A percentile compares a stretch with the other conserved stretches of the same genome.
Conservation (phyloP, 306 rosid species). For the Vachellia collinsii region DNA sequence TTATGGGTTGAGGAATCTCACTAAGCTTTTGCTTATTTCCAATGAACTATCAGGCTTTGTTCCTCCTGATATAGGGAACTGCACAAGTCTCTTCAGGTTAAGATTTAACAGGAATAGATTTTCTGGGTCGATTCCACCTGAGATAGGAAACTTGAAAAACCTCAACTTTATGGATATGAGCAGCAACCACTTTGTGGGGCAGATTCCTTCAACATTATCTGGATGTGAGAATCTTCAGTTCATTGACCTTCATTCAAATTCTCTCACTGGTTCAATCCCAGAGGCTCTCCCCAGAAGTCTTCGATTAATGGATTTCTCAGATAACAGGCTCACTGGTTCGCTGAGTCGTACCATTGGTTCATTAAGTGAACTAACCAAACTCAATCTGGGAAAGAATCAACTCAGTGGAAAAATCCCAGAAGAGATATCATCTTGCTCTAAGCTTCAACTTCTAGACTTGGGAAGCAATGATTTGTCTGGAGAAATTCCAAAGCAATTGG, state of each 20-base stretch:
- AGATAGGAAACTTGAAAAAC: conserved; percentile 70
- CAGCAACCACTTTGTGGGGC: conserved; percentile 72
- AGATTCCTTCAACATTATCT: conserved; percentile 67
- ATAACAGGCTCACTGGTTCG: conserved; percentile 68
- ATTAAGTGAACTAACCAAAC: conserved; percentile 73
- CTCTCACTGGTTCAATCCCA: conserved; percentile 71
- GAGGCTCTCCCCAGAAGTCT: conserved; percentile 73
- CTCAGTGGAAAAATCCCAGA: conserved; percentile 72
- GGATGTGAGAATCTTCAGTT: conserved; percentile 73
- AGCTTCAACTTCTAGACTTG: conserved; percentile 79
- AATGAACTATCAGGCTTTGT: conserved; percentile 83
- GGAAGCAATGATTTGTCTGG: conserved; percentile 79
- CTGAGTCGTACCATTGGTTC: conserved; percentile 61
- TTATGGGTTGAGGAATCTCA: conserved; percentile 67
- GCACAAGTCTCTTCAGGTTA: conserved; percentile 72
- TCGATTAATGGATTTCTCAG: conserved; percentile 68
- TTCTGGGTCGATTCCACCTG: conserved; percentile 76
- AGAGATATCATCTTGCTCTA: conserved; percentile 72
- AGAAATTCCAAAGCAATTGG: conserved; percentile 76
- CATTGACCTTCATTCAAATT: conserved; percentile 84
- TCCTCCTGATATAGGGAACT: conserved; percentile 86
- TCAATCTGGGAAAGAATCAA: conserved; percentile 67
- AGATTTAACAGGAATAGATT: conserved; percentile 71
- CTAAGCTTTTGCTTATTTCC: conserved; percentile 73
- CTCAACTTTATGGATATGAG: conserved; percentile 73